phyloP scores from a whole-genome alignment of 2,329 filamentous ascomycete species.

The Neofusicoccum ribis region DNA sequence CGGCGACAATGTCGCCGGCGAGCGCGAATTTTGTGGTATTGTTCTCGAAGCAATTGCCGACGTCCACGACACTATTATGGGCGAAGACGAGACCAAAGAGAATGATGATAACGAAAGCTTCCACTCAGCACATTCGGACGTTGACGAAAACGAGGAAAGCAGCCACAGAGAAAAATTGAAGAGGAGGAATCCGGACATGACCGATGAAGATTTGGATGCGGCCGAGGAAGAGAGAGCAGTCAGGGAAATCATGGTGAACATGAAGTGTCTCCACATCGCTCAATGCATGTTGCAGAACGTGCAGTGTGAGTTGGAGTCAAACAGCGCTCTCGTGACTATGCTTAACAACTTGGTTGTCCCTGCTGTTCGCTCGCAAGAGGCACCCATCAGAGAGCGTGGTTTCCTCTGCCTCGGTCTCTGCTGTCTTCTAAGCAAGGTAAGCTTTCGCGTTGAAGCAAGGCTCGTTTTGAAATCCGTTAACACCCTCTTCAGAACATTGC shows the following conservation, averaged over 20 bases:
- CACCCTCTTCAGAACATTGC: conserved; percentile 66
- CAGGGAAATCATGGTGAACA: conserved; percentile 91
- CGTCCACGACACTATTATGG: conserved; percentile 87
- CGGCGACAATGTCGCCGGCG: conserved; percentile 69
- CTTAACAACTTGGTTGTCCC: conserved; percentile 95
- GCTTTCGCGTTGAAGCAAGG: conserved; percentile 20
- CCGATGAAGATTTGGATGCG: conserved; percentile 63
- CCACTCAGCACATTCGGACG: conserved; percentile 85
- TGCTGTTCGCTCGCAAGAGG: conserved; percentile 89
- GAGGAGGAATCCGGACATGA: conserved; percentile 49
- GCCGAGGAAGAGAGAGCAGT: conserved; percentile 63
- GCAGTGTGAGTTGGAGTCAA: conserved; percentile 80
- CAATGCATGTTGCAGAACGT: conserved; percentile 98
- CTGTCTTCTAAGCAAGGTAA: conserved; percentile 79
- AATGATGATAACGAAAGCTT: conserved; percentile 70
- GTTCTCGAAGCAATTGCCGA: conserved; percentile 94
- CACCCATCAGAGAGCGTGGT: conserved; percentile 86
- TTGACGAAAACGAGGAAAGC: conserved; percentile 66
- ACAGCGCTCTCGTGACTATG: conserved; percentile 93
- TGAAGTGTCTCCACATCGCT: conserved; percentile 96
- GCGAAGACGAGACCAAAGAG: conserved; percentile 58
- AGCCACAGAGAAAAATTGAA: conserved; percentile 35
- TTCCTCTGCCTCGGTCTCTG: conserved; percentile 87
- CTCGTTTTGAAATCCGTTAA: background rate
- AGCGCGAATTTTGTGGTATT: conserved; percentile 79